Percentiles rank a stretch among this genome's conserved stretches.
These are phyloP conservation scores for Deinandra increscens DNA, from an alignment of 129 eudicot genomes.

Conservation along the genomic window DNA sequence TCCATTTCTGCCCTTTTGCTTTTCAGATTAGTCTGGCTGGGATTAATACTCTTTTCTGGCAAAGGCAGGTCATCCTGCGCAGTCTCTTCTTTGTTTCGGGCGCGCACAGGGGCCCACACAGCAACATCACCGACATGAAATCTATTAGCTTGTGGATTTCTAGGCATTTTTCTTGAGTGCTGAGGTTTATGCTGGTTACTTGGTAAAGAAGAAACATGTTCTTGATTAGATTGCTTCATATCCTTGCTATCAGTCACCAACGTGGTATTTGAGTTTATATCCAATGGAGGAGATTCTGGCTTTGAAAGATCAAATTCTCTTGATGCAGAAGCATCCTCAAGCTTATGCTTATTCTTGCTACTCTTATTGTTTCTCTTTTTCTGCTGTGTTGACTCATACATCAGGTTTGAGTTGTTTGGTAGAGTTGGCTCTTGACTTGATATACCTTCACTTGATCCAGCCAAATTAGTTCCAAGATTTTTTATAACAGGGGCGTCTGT, in stretches of 20 bases:
- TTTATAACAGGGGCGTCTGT: slow-evolving; percentile 21
- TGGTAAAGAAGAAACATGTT: slow-evolving; percentile 31
- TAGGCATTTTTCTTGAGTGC: slow-evolving; percentile 55
- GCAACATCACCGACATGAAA: slow-evolving; percentile 61
- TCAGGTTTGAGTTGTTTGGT: slow-evolving; percentile 20
- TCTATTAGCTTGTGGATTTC: slow-evolving; percentile 60
- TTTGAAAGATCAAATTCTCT: slow-evolving; percentile 31
- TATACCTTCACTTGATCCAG: slow-evolving; percentile 17
- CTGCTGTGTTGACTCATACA: slow-evolving; percentile 37
- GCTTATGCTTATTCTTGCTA: slow-evolving; percentile 61
- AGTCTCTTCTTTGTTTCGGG: slow-evolving; percentile 42
- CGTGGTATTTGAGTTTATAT: slow-evolving; percentile 31
- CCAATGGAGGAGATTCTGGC: slow-evolving; percentile 31
- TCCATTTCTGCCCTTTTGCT: slow-evolving; percentile 98
- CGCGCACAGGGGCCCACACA: slow-evolving; percentile 87
- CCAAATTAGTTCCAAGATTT: slow-evolving; percentile 22
- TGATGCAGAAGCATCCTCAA: slow-evolving; percentile 38
- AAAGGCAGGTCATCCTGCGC: slow-evolving; percentile 36
- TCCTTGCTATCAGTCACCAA: slow-evolving; percentile 37
- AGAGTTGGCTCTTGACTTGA: slow-evolving; percentile 25
- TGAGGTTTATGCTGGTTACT: slow-evolving; percentile 59
- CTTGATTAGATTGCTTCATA: slow-evolving; percentile 26
- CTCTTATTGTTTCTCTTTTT: slow-evolving; percentile 54
- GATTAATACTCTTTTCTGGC: slow-evolving; percentile 33
- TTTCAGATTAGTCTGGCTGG: slow-evolving; percentile 52